Evolutionary conservation across 1,284 basidiomycete species (phyloP).

Genomic region (Trametes pubescens): DNA sequence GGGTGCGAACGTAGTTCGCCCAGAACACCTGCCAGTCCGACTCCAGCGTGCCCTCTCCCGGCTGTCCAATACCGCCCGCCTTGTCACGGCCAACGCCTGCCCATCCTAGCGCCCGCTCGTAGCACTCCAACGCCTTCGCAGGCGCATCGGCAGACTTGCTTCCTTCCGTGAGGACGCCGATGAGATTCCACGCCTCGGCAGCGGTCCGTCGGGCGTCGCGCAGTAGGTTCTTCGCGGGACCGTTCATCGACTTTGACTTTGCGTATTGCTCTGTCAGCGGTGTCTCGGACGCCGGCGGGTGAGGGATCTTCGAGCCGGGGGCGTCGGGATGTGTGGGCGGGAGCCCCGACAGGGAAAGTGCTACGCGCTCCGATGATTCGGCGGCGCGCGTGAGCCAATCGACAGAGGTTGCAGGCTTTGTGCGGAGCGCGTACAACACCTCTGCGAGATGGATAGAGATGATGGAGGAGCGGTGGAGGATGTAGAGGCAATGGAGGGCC

Average conservation of each 20-base stretch:
- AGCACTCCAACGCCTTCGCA: conserved; percentile 58
- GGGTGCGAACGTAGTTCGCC: conserved; percentile 56
- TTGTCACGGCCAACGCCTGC: conserved; percentile 56
- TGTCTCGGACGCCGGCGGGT: conserved; percentile 54
- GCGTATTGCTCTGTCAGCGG: conserved; percentile 53
- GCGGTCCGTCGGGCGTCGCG: conserved; percentile 76
- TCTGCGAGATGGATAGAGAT: conserved; percentile 80
- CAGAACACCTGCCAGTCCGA: conserved; percentile 64
- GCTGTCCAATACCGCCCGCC: conserved; percentile 46
- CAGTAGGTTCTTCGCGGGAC: conserved; percentile 65
- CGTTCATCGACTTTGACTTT: conserved; percentile 57
- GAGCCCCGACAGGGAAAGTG: conserved; percentile 59
- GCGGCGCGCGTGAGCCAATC: conserved; percentile 68
- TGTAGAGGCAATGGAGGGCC: conserved; percentile 69
- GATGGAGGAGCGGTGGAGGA: conserved; percentile 77
- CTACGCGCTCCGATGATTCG: conserved; percentile 72
- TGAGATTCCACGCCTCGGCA: conserved; percentile 72
- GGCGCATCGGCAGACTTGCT: conserved; percentile 44
- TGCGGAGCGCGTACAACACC: conserved; percentile 68
- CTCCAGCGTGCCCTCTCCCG: conserved; percentile 61
- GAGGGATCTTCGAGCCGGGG: conserved; percentile 48
- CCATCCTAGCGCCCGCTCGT: conserved; percentile 70
- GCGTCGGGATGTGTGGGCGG: conserved; percentile 48
- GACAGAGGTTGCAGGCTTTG: conserved; percentile 55
- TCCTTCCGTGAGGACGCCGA: conserved; percentile 56